phyloP scores from a whole-genome alignment of 371 early-diverging fungal genomes.

The Mortierella sp. region DNA sequence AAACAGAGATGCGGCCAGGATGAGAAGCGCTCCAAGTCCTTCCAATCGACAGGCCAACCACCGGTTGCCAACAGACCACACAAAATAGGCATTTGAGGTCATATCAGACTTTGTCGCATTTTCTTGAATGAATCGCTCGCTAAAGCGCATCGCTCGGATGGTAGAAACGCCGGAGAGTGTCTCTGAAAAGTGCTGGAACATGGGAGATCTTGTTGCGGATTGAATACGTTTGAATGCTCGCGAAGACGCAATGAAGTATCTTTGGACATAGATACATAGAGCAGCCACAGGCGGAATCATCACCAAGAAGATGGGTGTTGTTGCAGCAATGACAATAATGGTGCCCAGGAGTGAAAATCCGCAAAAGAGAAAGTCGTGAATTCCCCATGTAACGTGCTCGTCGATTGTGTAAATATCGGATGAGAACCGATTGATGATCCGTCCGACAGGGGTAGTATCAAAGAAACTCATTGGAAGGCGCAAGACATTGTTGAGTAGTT shows the following conservation, averaged over 20 bases:
- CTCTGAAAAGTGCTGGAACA: constrained; percentile 78
- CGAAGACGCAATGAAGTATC: constrained; percentile 64
- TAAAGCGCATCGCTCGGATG: constrained; percentile 61
- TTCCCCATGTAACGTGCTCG: constrained; percentile 3
- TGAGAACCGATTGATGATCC: constrained; percentile 23
- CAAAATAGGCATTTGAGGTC: constrained; percentile 3
- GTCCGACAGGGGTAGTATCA: constrained; percentile 51
- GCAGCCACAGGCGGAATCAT: constrained; percentile 52
- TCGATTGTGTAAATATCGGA: constrained; percentile 20
- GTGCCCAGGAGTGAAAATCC: constrained; percentile 5
- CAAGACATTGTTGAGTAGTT: constrained; percentile 25
- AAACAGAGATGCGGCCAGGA: constrained; percentile 70
- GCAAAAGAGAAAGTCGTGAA: constrained; percentile 7
- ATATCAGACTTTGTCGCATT: not conserved
- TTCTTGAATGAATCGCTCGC: not conserved
- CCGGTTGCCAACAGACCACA: constrained; percentile 62
- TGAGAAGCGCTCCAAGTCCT: constrained; percentile 69
- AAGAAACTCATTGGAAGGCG: constrained; percentile 54
- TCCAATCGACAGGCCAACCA: constrained; percentile 86
- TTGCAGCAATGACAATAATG: constrained; percentile 14
- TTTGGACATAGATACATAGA: constrained; percentile 41
- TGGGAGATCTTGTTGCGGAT: constrained; percentile 69
- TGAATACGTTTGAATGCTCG: constrained; percentile 77
- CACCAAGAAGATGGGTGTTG: constrained; percentile 18
- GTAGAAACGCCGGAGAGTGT: constrained; percentile 65